phyloP scores from a whole-genome alignment of 805 yeast species.

The Helenozyma baotianmanensis region DNA sequence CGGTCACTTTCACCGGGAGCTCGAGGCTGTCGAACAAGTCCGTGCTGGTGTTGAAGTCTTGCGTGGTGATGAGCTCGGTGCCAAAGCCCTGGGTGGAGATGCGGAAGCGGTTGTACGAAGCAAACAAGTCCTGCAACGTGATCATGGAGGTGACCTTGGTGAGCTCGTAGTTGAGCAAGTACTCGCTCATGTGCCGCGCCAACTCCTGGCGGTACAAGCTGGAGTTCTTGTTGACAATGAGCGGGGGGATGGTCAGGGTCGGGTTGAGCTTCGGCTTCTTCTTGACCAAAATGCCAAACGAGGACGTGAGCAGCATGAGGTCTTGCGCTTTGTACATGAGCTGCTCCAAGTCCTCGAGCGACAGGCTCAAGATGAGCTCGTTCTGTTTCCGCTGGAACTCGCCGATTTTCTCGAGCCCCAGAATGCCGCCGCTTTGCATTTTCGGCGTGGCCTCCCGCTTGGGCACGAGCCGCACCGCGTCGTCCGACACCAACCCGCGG shows the following conservation, averaged over 20 bases:
- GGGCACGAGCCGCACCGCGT: constrained; percentile 26
- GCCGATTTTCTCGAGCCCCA: constrained; percentile 58
- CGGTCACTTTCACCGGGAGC: constrained; percentile 48
- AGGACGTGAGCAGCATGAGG: constrained; percentile 44
- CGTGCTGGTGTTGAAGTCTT: constrained; percentile 61
- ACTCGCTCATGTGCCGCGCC: constrained; percentile 77
- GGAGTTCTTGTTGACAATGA: constrained; percentile 32
- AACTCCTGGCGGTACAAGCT: constrained; percentile 56
- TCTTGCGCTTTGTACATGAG: constrained; percentile 77
- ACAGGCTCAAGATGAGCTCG: constrained; percentile 57
- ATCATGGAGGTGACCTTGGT: constrained; percentile 33
- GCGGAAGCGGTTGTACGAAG: constrained; percentile 36
- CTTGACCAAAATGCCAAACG: constrained; percentile 12
- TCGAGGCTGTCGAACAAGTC: constrained; percentile 50
- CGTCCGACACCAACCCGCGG: constrained; percentile 20
- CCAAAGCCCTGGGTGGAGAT: constrained; percentile 43
- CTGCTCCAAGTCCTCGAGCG: constrained; percentile 72
- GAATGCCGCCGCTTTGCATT: constrained; percentile 52
- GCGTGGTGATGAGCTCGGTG: constrained; percentile 63
- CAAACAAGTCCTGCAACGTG: constrained; percentile 39
- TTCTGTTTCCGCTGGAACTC: constrained; percentile 53
- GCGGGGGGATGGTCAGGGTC: constrained; percentile 22
- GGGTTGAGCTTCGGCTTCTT: not conserved
- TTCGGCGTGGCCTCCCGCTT: constrained; percentile 3
- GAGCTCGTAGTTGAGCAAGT: constrained; percentile 36